Evolutionary conservation across 805 yeast species (phyloP).

Genomic region (Kuraishia piskuri): DNA sequence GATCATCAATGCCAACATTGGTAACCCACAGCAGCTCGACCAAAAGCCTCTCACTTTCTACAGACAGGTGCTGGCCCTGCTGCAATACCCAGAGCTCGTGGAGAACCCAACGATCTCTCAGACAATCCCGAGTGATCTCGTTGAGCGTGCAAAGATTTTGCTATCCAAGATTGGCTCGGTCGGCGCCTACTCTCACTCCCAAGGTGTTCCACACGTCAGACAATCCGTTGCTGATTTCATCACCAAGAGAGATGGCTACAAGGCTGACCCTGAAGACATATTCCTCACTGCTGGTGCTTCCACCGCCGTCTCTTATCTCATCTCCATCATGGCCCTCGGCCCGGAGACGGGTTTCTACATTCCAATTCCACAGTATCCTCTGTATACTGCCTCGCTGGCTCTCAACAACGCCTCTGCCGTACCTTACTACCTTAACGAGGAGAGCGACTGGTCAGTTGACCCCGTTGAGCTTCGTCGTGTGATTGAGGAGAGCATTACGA

Average conservation of each 20-base stretch:
- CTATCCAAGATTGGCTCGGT: slow-evolving; percentile 65
- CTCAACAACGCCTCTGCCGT: slow-evolving; percentile 75
- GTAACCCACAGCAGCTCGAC: slow-evolving; percentile 95
- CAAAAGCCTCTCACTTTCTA: slow-evolving; percentile 94
- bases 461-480: slow-evolving; percentile 51
- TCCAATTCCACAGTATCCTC: slow-evolving; percentile 97
- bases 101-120: slow-evolving; percentile 20
- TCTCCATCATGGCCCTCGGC: slow-evolving; percentile 63
- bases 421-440: slow-evolving; percentile 82
- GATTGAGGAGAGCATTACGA: slow-evolving; percentile 35
- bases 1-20: slow-evolving; percentile 88
- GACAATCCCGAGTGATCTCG: slow-evolving; percentile 57
- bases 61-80: slow-evolving; percentile 77
- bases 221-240: slow-evolving; percentile 78
- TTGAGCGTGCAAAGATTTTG: slow-evolving; percentile 58
- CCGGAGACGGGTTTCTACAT: slow-evolving; percentile 73
- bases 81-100: slow-evolving; percentile 77
- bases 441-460: slow-evolving; percentile 76
- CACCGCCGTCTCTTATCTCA: slow-evolving; percentile 75
- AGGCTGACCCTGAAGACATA: slow-evolving; percentile 61
- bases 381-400: slow-evolving; percentile 91
- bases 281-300: slow-evolving; percentile 94
- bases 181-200: slow-evolving; percentile 94
- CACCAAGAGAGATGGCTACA: slow-evolving; percentile 64
- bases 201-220: slow-evolving; percentile 72